Percentiles rank a stretch among this genome's conserved stretches.
phyloP scores from a whole-genome alignment of 495 filamentous ascomycete species.

The Trichodelitschia bisporula region DNA sequence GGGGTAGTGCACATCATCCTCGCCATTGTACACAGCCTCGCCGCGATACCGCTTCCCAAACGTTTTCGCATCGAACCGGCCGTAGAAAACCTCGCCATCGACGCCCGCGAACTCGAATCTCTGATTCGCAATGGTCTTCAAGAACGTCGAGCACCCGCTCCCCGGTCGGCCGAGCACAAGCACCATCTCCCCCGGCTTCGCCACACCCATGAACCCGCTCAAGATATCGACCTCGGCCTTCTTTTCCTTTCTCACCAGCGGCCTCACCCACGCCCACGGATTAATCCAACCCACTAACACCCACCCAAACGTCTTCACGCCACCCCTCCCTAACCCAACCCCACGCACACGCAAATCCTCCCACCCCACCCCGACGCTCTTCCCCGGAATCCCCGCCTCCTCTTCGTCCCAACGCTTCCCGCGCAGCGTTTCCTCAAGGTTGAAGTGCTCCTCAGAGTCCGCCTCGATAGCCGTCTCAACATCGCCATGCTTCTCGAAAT shows the following conservation, averaged over 20 bases:
- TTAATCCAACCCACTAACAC: slow-evolving; percentile 59
- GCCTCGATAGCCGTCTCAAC: slow-evolving; percentile 21
- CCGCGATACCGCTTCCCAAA: slow-evolving; percentile 48
- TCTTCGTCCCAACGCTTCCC: slow-evolving; percentile 44
- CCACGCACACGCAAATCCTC: slow-evolving; percentile 54
- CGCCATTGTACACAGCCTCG: slow-evolving; percentile 68
- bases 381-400: slow-evolving; percentile 52
- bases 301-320: slow-evolving; percentile 62
- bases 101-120: slow-evolving; percentile 54
- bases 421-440: slow-evolving; percentile 42
- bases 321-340: slow-evolving; percentile 49
- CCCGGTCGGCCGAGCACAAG: slow-evolving; percentile 73
- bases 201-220: slow-evolving; percentile 28
- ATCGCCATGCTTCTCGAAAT: slow-evolving; percentile 24
- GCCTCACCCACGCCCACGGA: slow-evolving; percentile 30
- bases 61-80: slow-evolving; percentile 33
- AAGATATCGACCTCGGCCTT: slow-evolving; percentile 43
- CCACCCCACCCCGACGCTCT: slow-evolving; percentile 45
- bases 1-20: slow-evolving; percentile 62
- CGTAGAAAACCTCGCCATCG: slow-evolving; percentile 58
- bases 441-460: slow-evolving; percentile 32
- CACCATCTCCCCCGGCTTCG: slow-evolving; percentile 70
- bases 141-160: slow-evolving; percentile 67
- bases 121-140: slow-evolving; percentile 68
- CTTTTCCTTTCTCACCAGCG: slow-evolving; percentile 30